Conservation (phyloP, 495 filamentous ascomycete genomes). For the Chlorociboria aeruginascens region DNA sequence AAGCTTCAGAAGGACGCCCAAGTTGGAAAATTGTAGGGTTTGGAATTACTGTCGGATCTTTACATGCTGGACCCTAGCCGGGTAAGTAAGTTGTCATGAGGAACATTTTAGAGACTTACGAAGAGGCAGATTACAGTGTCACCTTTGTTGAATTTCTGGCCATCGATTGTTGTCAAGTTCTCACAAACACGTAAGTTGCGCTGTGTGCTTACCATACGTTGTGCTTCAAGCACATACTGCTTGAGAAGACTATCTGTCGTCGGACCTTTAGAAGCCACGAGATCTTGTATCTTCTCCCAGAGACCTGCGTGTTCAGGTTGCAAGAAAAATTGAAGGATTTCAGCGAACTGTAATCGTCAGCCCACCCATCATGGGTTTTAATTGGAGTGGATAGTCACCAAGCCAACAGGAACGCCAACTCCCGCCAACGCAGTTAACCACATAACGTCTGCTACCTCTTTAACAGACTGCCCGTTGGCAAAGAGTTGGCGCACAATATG, state of each 20-base stretch:
- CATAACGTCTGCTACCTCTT: too few species aligned
- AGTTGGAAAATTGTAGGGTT: slow-evolving; percentile 51
- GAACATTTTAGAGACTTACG: too few species aligned
- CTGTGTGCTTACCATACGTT: slow-evolving; percentile 12
- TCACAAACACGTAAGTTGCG: slow-evolving; percentile 21
- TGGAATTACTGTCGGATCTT: slow-evolving; percentile 52
- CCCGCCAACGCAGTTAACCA: too few species aligned
- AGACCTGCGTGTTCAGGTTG: slow-evolving; percentile 37
- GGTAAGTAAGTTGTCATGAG: too few species aligned
- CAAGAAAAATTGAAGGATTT: slow-evolving; percentile 72
- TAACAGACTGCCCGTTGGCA: too few species aligned
- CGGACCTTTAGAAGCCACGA: slow-evolving; percentile 28
- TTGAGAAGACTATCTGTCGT: background rate
- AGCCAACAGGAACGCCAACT: too few species aligned
- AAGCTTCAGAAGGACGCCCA: slow-evolving; percentile 51
- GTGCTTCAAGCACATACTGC: slow-evolving; percentile 1
- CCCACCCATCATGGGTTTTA: slow-evolving; percentile 44
- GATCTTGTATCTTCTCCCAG: slow-evolving; percentile 42
- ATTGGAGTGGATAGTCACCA: too few species aligned
- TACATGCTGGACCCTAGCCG: too few species aligned
- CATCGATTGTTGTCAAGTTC: slow-evolving; percentile 26
- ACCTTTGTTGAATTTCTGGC: slow-evolving; percentile 37
- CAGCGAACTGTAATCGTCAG: slow-evolving; percentile 38
- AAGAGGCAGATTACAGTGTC: slow-evolving; percentile 37
- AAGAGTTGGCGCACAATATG: too few species aligned